Percentiles rank a stretch among this genome's conserved stretches.
Evolutionary conservation across 2,329 filamentous ascomycete species (phyloP).

Genomic region (Chalara sp.): DNA sequence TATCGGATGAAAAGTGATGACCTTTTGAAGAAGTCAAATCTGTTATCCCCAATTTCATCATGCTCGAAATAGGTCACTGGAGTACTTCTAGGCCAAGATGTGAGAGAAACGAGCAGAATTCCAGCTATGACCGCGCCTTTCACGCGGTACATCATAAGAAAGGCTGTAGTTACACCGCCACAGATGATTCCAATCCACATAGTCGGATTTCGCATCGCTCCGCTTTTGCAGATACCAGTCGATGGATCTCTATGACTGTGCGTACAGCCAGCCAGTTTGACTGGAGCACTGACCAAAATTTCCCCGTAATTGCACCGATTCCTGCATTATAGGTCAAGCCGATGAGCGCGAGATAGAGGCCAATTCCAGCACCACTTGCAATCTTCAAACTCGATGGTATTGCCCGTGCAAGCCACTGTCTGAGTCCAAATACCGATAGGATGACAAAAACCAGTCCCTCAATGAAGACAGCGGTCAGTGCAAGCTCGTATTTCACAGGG

Average conservation of each 20-base stretch:
- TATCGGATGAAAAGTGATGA: constrained; percentile 80
- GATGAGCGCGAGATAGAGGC: constrained; percentile 65
- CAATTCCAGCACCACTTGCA: constrained; percentile 79
- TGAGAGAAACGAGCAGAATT: constrained; percentile 77
- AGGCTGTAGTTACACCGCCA: constrained; percentile 70
- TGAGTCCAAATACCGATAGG: constrained; percentile 71
- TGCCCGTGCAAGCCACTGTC: constrained; percentile 80
- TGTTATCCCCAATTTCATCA: constrained; percentile 57
- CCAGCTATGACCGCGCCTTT: constrained; percentile 82
- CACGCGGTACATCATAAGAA: constrained; percentile 79
- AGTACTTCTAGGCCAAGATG: constrained; percentile 78
- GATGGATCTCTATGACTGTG: constrained; percentile 10
- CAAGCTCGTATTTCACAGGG: constrained; percentile 65
- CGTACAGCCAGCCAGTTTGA: constrained; percentile 60
- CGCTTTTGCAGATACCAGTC: constrained; percentile 53
- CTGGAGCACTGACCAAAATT: constrained; percentile 48
- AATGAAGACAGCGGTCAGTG: constrained; percentile 80
- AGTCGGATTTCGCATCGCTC: constrained; percentile 76
- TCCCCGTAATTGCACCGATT: constrained; percentile 69
- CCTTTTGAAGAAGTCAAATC: constrained; percentile 85
- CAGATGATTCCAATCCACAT: constrained; percentile 90
- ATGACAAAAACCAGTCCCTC: constrained; percentile 82
- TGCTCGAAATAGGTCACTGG: constrained; percentile 77
- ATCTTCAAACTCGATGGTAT: constrained; percentile 83
- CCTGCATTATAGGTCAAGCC: constrained; percentile 75